Evolutionary conservation across 1,284 basidiomycete genomes (phyloP), one percentile per base, ranked within the genome.

Genomic region (Pseudozyma pruni): DNA sequence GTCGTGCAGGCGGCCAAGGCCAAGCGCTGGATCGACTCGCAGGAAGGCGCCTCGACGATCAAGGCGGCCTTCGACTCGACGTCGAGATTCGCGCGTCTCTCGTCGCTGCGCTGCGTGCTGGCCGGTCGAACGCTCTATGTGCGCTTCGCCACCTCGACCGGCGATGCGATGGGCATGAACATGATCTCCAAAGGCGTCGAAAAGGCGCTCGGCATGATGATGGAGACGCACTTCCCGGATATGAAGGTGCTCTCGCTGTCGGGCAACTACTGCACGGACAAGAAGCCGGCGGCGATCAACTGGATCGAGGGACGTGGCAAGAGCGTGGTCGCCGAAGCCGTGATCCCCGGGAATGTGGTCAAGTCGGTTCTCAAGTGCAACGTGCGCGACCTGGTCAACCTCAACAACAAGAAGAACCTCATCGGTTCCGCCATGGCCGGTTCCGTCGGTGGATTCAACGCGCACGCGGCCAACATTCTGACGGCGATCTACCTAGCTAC

Each of bases 121-220:
- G 80, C 80, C 2, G 80, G 80, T 10, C 73, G 80, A 44, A 97
- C 94, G 34, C 85, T 99, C 35, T 98, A 90, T 83, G 90, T 98
- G n/a, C 88, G 96, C 44, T 98, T 99, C 80, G 91, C 91, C 43
- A 98, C 94, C 1, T 58, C 90, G 87, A 98, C 96, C 0, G 96
- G 96, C 54, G 96, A 98, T 81, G 96, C 95, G 27, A 99, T 98
- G 95, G 95, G 95, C 31, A 98, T 99, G 96, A 99, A 99, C 86
- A 99, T 99, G 95, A 85, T 85, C 45, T 84, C 83, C 4, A 85
- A 85, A 70, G 74, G 72, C 17, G 63, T 75, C 6, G 96, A 98
- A 85, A 92, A 92, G 84, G 93, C 94, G 19, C 87, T 99, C 17
- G 91, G 91, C 78, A 87, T 87, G 31, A 88, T 98, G 86, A 87